Conservation (phyloP, 2,329 filamentous ascomycete species). For the Microsporum ferrugineum region DNA sequence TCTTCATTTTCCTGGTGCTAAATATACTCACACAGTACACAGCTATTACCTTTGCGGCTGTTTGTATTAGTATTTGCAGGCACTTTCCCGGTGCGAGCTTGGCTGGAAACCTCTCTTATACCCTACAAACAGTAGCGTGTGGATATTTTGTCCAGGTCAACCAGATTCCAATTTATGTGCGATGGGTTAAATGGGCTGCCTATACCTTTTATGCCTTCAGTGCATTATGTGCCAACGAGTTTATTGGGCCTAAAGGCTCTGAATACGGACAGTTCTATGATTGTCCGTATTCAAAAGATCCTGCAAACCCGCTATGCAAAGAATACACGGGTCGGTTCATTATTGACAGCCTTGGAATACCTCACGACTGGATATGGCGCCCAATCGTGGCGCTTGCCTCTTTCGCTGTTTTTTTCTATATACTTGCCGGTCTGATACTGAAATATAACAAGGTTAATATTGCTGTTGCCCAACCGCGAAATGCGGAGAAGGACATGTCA, state of each 20-base stretch:
- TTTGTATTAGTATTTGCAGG: conserved; percentile 53
- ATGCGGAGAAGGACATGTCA: conserved; percentile 49
- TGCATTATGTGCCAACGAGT: conserved; percentile 61
- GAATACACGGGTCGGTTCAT: conserved; percentile 60
- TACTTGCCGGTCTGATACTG: conserved; percentile 50
- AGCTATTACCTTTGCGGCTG: conserved; percentile 58
- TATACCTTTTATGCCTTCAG: conserved; percentile 52
- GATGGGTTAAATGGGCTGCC: conserved; percentile 54
- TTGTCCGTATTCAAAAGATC: conserved; percentile 54
- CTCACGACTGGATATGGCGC: conserved; percentile 53
- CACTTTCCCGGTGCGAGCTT: conserved; percentile 60
- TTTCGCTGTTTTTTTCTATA: conserved; percentile 53
- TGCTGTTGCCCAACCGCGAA: conserved; percentile 53
- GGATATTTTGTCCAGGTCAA: conserved; percentile 66
- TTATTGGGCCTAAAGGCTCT: conserved; percentile 33
- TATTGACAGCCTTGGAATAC: conserved; percentile 57
- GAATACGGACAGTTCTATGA: conserved; percentile 55
- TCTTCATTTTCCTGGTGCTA: conserved; percentile 61
- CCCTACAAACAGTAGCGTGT: conserved; percentile 61
- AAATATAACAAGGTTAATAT: conserved; percentile 57
- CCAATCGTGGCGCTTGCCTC: conserved; percentile 53
- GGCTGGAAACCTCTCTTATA: conserved; percentile 61
- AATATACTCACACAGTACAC: conserved; percentile 62
- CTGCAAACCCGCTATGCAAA: conserved; percentile 52
- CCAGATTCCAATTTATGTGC: conserved; percentile 63